Base-by-base conservation (phyloP, 768 basidiomycete species). In the Leucocoprinus leucothites region DNA sequence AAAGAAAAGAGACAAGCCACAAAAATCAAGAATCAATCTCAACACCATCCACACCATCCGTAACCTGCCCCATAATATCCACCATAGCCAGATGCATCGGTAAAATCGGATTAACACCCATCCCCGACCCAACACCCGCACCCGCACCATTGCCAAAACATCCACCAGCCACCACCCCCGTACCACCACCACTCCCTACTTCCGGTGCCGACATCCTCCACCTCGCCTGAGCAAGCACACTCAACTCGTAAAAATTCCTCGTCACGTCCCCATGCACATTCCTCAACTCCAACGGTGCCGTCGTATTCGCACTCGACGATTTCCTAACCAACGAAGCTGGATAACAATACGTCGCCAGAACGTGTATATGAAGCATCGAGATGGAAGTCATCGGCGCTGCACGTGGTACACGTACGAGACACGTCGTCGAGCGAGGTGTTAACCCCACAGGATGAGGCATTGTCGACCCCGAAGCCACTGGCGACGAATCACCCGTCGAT, bases 11-110 rank as follows among this genome's bases (percentile, higher is more conserved):
- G 26, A 31, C 22, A 40, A 57, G 13, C 18, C 13, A 57, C n/a
- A n/a, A 34, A 13, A 34, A 13, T 61, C 46, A 65, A 24, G 54
- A 53, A 36, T 66, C 67, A 31, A 48, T 35, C 69, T 72, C 48
- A 79, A 63, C 16, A 75, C 75, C 44, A 67, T 66, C 34, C 70
- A 68, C 53, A 42, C 53, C 46, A 16, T 41, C 53, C 13, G 38
- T 22, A 14, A 55, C 53, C 18, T 45, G 53, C 22, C 46, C 40
- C 82, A 90, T 87, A 18, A 75, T 74, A 55, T 89, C 83, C 22
- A 89, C 74, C 14, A 88, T 87, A 26, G 82, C 85, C 34, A 92
- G 74, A 63, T 93, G 90, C 64, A 87, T 82, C 11, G 90, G 91
- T 49, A 93, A 66, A 36, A 74, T 71, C 9, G 81, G 74, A 61